Evolutionary conservation across 1,284 basidiomycete species (phyloP), one percentile per base, ranked within the genome.

Genomic region (Wolfiporia cocos): DNA sequence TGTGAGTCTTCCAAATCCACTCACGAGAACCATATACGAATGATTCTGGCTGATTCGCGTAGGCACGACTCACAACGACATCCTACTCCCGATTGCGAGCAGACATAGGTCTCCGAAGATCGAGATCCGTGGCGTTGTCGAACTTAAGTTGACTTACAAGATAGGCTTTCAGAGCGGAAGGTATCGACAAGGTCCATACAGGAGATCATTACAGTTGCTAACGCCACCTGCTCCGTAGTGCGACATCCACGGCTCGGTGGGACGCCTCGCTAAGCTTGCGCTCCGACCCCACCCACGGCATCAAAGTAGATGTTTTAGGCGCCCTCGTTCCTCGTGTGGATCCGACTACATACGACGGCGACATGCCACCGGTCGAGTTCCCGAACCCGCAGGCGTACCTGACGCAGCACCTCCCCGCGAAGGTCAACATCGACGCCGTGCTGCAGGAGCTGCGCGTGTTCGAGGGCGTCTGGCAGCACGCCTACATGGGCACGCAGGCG

Each of bases 31-130:
- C 9, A 14, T 41, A 15, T 10, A 14, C 9, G 6, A 7, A 10
- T 7, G 7, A 10, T 33, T 33, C 31, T 33, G 26, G 14, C 26
- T 7, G 26, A 7, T 7, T 9, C 4, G 5, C 21, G 3, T 36
- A 63, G 59, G 57, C 44, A 39, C 49, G 20, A 63, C 60, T 10
- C 48, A 47, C 20, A 63, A 63, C 48, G 49, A 48, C 23, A 44
- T 59, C 35, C 44, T 54, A 42, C 47, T 62, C 42, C 56, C 61
- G 23, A 53, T 54, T 19, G 42, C 49, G 17, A 50, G 49, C 41
- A 55, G 50, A 40, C 44, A 41, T 5, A 51, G 52, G 9, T 45
- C 47, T 3, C 44, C 57, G 19, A 51, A 54, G 19, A 58, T 64
- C 43, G 50, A 49, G 40, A 19, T 64, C 19, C 45, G 47, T 31